Evolutionary conservation across 768 basidiomycete species (phyloP).

Genomic region (Boletellus ananiceps): DNA sequence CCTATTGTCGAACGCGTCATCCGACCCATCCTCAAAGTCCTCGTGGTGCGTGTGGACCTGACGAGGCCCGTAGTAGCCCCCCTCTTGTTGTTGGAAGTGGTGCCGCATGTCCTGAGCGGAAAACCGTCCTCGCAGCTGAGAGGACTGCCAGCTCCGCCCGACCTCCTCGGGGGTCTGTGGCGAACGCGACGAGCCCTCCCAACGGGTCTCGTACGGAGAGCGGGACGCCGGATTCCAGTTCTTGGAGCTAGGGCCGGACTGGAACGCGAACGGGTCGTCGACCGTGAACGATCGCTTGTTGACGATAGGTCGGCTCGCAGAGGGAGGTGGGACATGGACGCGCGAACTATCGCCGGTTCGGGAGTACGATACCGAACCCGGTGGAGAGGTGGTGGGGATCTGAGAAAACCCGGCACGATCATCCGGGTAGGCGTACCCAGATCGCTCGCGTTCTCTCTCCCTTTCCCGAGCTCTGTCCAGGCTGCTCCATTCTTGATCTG

Average conservation of each 20-base stretch:
- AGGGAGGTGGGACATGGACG: constrained; percentile 19
- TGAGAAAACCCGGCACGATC: constrained; percentile 16
- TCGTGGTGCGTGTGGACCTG: constrained; percentile 27
- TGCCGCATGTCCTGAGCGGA: constrained; percentile 32
- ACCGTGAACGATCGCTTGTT: constrained; percentile 26
- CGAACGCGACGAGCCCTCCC: constrained; percentile 27
- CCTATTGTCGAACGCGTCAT: constrained; percentile 30
- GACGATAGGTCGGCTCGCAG: constrained; percentile 31
- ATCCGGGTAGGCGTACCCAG: constrained; percentile 10
- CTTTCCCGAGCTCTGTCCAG: constrained; percentile 5
- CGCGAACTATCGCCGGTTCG: constrained; percentile 14
- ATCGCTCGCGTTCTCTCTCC: constrained; percentile 19
- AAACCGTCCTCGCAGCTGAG: constrained; percentile 22
- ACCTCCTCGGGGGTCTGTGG: constrained; percentile 29
- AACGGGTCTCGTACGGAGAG: constrained; percentile 27
- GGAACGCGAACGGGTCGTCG: constrained; percentile 22
- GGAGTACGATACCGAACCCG: constrained; percentile 12
- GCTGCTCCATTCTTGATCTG: constrained; percentile 29
- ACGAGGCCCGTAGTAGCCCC: constrained; percentile 7
- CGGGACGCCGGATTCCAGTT: constrained; percentile 20
- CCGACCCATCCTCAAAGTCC: constrained; percentile 27
- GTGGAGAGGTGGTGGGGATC: constrained; percentile 13
- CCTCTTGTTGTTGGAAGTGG: constrained; percentile 19
- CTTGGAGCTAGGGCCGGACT: constrained; percentile 20
- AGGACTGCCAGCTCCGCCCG: constrained; percentile 29